A percentile compares a stretch with the other conserved stretches of the same genome.
Evolutionary conservation across 495 filamentous ascomycete genomes (phyloP).

Genomic region (Xylaria flabelliformis): DNA sequence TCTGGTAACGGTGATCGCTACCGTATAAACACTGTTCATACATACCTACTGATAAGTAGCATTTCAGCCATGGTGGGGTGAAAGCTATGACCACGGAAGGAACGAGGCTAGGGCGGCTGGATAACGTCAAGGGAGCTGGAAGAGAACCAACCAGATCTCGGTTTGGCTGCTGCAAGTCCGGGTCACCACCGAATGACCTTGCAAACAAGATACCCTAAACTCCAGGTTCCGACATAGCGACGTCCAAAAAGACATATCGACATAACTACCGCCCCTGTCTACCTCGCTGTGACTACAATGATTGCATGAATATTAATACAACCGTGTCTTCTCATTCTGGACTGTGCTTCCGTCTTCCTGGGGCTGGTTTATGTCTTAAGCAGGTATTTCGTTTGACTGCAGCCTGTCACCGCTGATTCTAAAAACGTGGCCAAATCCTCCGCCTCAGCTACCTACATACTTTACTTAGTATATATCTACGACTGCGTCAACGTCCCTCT

Average conservation of each 20-base stretch:
- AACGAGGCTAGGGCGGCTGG: slow-evolving; percentile 8
- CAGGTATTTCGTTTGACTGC: slow-evolving; percentile 5
- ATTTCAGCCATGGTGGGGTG: not conserved
- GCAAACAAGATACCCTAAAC: not conserved
- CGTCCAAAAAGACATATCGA: slow-evolving; percentile 3
- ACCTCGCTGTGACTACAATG: slow-evolving; percentile 12
- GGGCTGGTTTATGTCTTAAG: not conserved
- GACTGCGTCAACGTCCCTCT: not conserved
- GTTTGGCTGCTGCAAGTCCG: not conserved
- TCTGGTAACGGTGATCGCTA: not conserved
- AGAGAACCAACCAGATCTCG: slow-evolving; percentile 17
- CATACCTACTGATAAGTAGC: too few species aligned
- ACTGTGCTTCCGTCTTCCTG: not conserved
- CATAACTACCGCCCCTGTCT: not conserved
- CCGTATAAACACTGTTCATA: not conserved
- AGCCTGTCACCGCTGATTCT: slow-evolving; percentile 28
- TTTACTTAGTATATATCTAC: too few species aligned
- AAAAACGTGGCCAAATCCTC: slow-evolving; percentile 31
- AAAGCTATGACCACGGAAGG: slow-evolving; percentile 24
- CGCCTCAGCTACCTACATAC: not conserved
- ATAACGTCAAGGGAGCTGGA: not conserved
- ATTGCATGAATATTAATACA: slow-evolving; percentile 10
- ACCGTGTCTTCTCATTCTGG: not conserved
- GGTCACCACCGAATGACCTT: slow-evolving; percentile 12
- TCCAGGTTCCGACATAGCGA: not conserved